A percentile compares a stretch with the other conserved stretches of the same genome.
These are phyloP conservation scores for Orbilia brochopaga DNA, from an alignment of 2,329 filamentous ascomycete species.

Conservation along the genomic window DNA sequence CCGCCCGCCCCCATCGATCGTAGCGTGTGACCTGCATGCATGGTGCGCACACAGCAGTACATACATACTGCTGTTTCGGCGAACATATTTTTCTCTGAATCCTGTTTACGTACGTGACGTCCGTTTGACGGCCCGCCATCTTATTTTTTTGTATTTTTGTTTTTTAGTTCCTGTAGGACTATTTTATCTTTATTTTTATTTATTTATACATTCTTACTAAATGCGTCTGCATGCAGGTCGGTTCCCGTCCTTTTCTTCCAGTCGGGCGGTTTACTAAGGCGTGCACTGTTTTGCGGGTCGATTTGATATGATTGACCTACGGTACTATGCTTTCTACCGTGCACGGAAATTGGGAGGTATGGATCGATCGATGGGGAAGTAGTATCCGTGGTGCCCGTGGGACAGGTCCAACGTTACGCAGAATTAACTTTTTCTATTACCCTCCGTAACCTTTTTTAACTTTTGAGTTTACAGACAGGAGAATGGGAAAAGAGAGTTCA, in stretches of 20 bases:
- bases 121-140: slow-evolving; percentile 3
- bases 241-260: slow-evolving; percentile 1
- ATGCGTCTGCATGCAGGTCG: neutral
- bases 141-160: neutral
- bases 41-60: neutral
- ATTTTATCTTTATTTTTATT: neutral
- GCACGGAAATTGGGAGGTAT: neutral
- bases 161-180: neutral
- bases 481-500: neutral
- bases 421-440: neutral
- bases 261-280: too few species aligned
- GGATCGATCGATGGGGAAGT: neutral
- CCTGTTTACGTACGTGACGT: neutral
- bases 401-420: slow-evolving; percentile 8
- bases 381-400: neutral
- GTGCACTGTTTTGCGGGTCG: too few species aligned
- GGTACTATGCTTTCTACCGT: too few species aligned
- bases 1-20: neutral
- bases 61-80: neutral
- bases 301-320: too few species aligned
- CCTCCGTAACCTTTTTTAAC: too few species aligned
- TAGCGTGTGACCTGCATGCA: slow-evolving; percentile 8
- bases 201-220: neutral
- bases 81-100: slow-evolving; percentile 1
- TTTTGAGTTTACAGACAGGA: neutral